phyloP scores from a whole-genome alignment of 345 rosid genomes.

The Rhodomyrtus tomentosa region DNA sequence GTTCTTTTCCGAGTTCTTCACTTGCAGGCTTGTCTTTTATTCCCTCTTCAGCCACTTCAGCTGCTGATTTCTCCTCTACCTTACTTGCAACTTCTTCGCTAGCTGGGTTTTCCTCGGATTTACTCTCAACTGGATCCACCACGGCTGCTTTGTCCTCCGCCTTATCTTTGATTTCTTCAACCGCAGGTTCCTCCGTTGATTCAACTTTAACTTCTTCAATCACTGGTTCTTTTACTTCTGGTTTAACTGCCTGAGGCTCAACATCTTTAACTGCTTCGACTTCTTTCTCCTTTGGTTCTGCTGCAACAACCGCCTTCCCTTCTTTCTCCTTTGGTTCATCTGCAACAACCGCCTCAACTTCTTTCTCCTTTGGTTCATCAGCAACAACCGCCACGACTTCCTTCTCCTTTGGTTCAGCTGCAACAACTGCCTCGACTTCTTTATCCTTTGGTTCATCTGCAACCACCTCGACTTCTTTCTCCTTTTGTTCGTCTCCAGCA shows the following conservation, averaged over 20 bases:
- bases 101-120: constrained; percentile 1
- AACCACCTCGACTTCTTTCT: background rate
- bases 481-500: background rate
- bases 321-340: background rate
- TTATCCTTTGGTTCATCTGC: background rate
- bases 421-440: background rate
- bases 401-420: background rate
- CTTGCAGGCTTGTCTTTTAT: background rate
- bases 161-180: background rate
- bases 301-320: background rate
- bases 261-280: constrained; percentile 1
- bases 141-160: background rate
- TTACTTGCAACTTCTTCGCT: background rate
- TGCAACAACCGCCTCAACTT: background rate
- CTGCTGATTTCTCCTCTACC: background rate
- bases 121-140: background rate
- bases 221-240: background rate
- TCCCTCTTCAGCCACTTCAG: background rate
- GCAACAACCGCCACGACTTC: background rate
- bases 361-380: background rate
- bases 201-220: background rate
- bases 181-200: background rate
- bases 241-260: background rate
- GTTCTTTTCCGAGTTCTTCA: background rate
- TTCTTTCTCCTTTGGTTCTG: background rate